Percentiles rank a stretch among this genome's conserved stretches.
These are phyloP conservation scores for Esteya vermicola DNA, from an alignment of 2,329 filamentous ascomycete genomes.

Conservation along the genomic window DNA sequence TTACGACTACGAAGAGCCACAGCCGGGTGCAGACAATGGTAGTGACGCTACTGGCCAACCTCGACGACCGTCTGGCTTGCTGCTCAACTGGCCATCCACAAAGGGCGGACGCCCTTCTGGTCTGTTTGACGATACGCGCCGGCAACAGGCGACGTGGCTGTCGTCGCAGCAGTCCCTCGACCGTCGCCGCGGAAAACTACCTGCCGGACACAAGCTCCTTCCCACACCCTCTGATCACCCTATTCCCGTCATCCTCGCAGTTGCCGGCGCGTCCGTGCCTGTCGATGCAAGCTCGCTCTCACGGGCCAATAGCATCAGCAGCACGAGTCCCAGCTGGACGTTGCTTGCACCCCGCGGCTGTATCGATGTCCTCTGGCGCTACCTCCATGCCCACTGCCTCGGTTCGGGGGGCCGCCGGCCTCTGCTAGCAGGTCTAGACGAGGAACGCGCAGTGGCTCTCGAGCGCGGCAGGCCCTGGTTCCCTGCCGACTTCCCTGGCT, in stretches of 20 bases:
- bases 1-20: conserved; percentile 57
- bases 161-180: conserved; percentile 73
- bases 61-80: conserved; percentile 29
- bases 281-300: background rate
- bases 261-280: background rate
- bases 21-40: conserved; percentile 25
- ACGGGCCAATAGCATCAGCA: background rate
- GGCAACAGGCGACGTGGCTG: conserved; percentile 49
- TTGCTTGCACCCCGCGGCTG: conserved; percentile 84
- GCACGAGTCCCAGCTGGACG: conserved; percentile 43
- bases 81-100: conserved; percentile 65
- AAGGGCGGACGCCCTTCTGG: conserved; percentile 36
- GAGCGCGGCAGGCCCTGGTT: conserved; percentile 72
- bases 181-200: conserved; percentile 48
- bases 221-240: conserved; percentile 47
- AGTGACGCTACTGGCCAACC: conserved; percentile 26
- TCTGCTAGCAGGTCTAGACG: conserved; percentile 66
- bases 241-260: conserved; percentile 63
- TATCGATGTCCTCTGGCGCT: conserved; percentile 73
- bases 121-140: conserved; percentile 55
- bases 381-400: conserved; percentile 67
- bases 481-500: conserved; percentile 71
- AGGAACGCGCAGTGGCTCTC: conserved; percentile 68
- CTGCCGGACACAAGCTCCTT: conserved; percentile 44
- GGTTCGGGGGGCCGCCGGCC: conserved; percentile 59